Conservation (phyloP, 2,329 filamentous ascomycete genomes). For the Ceratocystis albifundus region DNA sequence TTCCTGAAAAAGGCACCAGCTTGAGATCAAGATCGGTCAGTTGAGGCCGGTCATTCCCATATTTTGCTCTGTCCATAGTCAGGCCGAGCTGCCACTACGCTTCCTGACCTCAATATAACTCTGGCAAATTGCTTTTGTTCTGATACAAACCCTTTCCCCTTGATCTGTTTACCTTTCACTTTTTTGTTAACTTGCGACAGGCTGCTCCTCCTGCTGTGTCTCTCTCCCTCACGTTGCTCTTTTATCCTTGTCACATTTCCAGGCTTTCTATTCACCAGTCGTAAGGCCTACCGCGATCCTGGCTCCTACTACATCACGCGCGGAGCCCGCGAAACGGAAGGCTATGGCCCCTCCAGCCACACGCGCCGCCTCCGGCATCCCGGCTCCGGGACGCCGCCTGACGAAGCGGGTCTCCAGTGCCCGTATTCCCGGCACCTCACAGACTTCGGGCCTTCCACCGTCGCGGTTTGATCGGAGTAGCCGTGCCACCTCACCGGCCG, state of each 20-base stretch:
- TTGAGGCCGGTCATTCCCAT: not conserved
- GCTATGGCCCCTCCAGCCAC: constrained; percentile 15
- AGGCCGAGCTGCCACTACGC: not conserved
- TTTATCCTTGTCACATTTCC: not conserved
- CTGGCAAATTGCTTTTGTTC: constrained; percentile 4
- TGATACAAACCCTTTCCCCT: not conserved
- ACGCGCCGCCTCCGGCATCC: constrained; percentile 17
- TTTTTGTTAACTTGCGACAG: not conserved
- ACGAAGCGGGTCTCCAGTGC: constrained; percentile 20
- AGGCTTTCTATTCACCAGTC: not conserved
- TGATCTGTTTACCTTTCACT: not conserved
- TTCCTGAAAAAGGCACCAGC: not conserved
- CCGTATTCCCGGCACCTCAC: constrained; percentile 12
- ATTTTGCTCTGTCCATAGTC: not conserved
- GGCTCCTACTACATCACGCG: constrained; percentile 19
- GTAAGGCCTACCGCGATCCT: constrained; percentile 21
- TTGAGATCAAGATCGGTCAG: no score
- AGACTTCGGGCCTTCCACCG: not conserved
- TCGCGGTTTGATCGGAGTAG: constrained; percentile 19
- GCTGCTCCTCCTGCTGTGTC: not conserved
- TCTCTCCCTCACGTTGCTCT: not conserved
- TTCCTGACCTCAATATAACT: not conserved
- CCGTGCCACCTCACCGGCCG: constrained; percentile 55
- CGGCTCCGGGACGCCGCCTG: constrained; percentile 19
- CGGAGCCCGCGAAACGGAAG: constrained; percentile 21